Base-by-base conservation (phyloP, 2,329 filamentous ascomycete genomes). In the Emmonsia crescens region DNA sequence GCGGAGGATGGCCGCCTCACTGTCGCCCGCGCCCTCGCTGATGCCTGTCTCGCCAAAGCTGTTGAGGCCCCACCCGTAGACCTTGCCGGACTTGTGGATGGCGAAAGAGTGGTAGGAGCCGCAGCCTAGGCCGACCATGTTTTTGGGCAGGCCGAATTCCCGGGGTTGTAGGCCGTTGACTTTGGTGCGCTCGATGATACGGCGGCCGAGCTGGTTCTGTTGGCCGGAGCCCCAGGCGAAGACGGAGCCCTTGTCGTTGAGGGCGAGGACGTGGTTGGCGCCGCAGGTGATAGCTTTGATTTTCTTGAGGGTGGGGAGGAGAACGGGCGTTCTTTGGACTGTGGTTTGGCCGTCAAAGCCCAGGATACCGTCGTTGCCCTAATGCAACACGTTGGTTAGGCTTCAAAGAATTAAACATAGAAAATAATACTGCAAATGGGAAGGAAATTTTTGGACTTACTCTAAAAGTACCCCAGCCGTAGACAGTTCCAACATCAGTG, bases 31-130 rank as follows among this genome's bases (percentile, higher is more conserved):
- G 60, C 81, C 79, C 51, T 84, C 80, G 19, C 79, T 78, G 62
- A 87, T 80, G 42, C 88, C 90, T 19, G 89, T 89, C 77, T 96
- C 87, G 65, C 87, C 89, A 74, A 89, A 95, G 75, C 89, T 91
- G 80, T 96, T 96, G 36, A 93, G 79, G 29, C 91, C 91, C 90
- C 91, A 96, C 0, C 86, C 83, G 75, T 85, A 94, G 38, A 93
- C 87, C 36, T 83, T 80, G 46, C 86, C 86, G 33, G 86, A 82
- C 64, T 85, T 82, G 68, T 83, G 82, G 57, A 91, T 82, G 57
- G 87, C 88, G 68, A 96, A 93, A 67, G 86, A 89, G 78, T 96
- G 89, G 75, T 92, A 93, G 16, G 87, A 84, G 52, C 91, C 91
- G 60, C 85, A 86, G 33, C 83, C 82, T 62, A 89, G 82, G 75